Percentiles rank a stretch among this genome's conserved stretches.
These are phyloP conservation scores for Leishmania amazonensis DNA, from an alignment of 208 protist genomes.

Conservation along the genomic window DNA sequence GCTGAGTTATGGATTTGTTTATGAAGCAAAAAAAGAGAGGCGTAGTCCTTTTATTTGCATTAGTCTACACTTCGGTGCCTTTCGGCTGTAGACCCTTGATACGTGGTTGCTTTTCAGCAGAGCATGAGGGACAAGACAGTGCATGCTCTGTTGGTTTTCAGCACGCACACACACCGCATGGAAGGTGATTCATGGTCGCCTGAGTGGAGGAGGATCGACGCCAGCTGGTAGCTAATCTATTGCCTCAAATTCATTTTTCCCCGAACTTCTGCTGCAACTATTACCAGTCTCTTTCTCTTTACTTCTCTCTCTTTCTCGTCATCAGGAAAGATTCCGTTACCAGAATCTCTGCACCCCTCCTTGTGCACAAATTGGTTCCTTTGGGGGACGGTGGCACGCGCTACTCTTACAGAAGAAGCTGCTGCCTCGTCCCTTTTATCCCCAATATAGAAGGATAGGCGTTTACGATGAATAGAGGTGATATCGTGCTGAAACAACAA, in stretches of 20 bases:
- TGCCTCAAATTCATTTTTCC: background rate
- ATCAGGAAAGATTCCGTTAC: background rate
- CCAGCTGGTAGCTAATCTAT: background rate
- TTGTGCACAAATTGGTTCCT: background rate
- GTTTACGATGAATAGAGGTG: slow-evolving; percentile 7
- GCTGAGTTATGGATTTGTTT: background rate
- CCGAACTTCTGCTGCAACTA: background rate
- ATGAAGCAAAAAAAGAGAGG: background rate
- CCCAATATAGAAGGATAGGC: background rate
- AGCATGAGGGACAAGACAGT: background rate
- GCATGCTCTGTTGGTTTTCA: background rate
- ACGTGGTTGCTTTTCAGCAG: background rate
- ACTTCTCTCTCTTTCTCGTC: too few species aligned
- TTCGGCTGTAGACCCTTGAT: background rate
- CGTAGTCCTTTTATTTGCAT: background rate
- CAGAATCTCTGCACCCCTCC: background rate
- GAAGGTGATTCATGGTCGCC: background rate
- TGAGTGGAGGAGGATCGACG: background rate
- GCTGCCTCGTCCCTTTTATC: background rate
- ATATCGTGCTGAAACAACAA: background rate
- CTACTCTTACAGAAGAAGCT: background rate
- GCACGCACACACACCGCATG: background rate
- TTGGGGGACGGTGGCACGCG: background rate
- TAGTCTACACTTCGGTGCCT: background rate
- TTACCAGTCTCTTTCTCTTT: background rate